Evolutionary conservation across 1,284 basidiomycete genomes (phyloP).

Genomic region (Microstroma glucosiphilum): DNA sequence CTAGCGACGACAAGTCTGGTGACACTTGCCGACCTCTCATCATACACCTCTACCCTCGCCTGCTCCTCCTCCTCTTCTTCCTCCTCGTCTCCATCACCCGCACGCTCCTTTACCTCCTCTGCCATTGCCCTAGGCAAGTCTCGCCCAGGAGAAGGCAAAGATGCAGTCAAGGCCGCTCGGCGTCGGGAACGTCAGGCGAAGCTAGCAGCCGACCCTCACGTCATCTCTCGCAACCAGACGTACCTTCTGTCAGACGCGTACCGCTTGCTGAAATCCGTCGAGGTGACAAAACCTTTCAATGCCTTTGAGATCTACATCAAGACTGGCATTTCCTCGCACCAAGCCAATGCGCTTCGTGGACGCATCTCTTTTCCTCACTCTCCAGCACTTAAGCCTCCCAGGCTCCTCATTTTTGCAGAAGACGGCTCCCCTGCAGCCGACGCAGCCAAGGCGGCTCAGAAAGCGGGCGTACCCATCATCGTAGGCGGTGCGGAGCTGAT

Average conservation of each 20-base stretch:
- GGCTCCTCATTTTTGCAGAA: slow-evolving; percentile 45
- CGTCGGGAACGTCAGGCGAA: slow-evolving; percentile 10
- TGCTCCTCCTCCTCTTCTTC: slow-evolving; percentile 1
- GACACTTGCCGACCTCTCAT: too few species aligned
- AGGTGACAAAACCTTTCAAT: slow-evolving; percentile 32
- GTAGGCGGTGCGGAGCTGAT: slow-evolving; percentile 45
- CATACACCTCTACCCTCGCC: background rate
- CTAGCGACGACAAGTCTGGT: too few species aligned
- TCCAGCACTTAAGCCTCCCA: slow-evolving; percentile 41
- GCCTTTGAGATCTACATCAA: slow-evolving; percentile 48
- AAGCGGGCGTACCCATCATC: slow-evolving; percentile 6
- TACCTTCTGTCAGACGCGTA: background rate
- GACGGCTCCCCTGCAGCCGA: slow-evolving; percentile 37
- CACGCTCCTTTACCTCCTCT: background rate
- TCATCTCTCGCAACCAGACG: background rate
- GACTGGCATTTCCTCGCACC: slow-evolving; percentile 42
- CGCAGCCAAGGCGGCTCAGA: slow-evolving; percentile 19
- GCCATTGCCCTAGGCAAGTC: slow-evolving; percentile 12
- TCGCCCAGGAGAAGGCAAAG: slow-evolving; percentile 21
- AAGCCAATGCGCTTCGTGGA: slow-evolving; percentile 46
- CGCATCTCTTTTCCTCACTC: slow-evolving; percentile 39
- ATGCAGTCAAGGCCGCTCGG: slow-evolving; percentile 12
- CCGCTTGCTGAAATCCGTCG: slow-evolving; percentile 16
- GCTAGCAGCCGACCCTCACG: background rate
- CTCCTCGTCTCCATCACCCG: background rate